Conservation (phyloP, 2,329 filamentous ascomycete genomes). For the Talaromyces pinophilus region DNA sequence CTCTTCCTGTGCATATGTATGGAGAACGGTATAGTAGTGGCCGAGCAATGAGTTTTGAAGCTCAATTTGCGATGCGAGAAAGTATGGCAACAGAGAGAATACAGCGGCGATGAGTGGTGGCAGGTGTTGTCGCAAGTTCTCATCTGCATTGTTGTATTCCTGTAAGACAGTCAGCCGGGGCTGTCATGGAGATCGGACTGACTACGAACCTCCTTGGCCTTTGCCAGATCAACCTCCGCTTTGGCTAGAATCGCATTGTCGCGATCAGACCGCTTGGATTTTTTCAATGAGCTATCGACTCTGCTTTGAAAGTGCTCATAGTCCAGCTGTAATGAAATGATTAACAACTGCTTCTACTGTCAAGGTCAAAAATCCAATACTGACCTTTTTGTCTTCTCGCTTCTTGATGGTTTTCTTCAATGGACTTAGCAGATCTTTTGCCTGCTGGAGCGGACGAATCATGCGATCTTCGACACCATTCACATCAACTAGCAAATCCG, state of each 20-base stretch:
- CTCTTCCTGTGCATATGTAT: conserved; percentile 70
- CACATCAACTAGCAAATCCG: conserved; percentile 71
- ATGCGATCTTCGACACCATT: conserved; percentile 69
- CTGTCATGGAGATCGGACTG: background rate
- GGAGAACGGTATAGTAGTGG: conserved; percentile 74
- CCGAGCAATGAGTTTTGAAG: conserved; percentile 77
- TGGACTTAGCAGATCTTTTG: conserved; percentile 67
- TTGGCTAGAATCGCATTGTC: conserved; percentile 72
- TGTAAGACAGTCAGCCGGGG: conserved; percentile 35
- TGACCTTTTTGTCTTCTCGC: conserved; percentile 72
- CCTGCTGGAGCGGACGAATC: conserved; percentile 68
- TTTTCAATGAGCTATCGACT: conserved; percentile 68
- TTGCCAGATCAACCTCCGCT: conserved; percentile 68
- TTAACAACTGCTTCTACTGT: background rate
- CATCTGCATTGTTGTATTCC: conserved; percentile 74
- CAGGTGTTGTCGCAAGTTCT: conserved; percentile 69
- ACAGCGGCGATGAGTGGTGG: conserved; percentile 70
- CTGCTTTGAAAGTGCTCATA: conserved; percentile 76
- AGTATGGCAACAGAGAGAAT: conserved; percentile 71
- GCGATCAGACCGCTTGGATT: conserved; percentile 68
- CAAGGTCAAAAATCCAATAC: conserved; percentile 4
- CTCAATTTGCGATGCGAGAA: conserved; percentile 69
- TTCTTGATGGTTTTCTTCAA: conserved; percentile 84
- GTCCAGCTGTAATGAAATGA: conserved; percentile 57
- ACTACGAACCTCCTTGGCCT: conserved; percentile 61